These are phyloP conservation scores for Verticillium alfalfae DNA, from an alignment of 2,329 filamentous ascomycete genomes.

Conservation along the genomic window DNA sequence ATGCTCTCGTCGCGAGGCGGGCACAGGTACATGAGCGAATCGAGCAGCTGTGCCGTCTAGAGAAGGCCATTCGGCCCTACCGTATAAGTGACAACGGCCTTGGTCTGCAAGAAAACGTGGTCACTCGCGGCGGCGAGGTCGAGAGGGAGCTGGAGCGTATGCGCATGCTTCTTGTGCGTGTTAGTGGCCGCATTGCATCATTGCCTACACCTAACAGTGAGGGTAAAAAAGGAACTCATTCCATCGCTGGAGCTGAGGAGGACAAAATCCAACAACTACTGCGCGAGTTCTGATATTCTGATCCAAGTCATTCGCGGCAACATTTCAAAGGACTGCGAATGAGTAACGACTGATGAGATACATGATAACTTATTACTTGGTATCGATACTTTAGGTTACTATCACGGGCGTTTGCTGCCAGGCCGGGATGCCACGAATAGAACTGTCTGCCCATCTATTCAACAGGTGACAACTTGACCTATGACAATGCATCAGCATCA, in stretches of 20 bases:
- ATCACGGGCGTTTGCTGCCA: too few relatives aligned
- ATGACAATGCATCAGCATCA: not conserved
- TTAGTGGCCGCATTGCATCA: slow-evolving; percentile 45
- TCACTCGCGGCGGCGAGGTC: slow-evolving; percentile 59
- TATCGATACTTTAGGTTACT: not conserved
- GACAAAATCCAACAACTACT: slow-evolving; percentile 36
- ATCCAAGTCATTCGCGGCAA: not conserved
- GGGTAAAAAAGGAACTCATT: slow-evolving; percentile 18
- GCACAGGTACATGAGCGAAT: slow-evolving; percentile 31
- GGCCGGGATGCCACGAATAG: too few relatives aligned
- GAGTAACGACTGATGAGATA: not conserved
- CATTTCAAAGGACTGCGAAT: not conserved
- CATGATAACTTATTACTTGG: not conserved
- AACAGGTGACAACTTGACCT: too few relatives aligned
- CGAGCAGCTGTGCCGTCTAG: slow-evolving; percentile 42
- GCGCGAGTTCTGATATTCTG: slow-evolving; percentile 25
- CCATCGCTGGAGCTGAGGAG: slow-evolving; percentile 32
- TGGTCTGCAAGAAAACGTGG: slow-evolving; percentile 59
- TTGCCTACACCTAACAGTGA: slow-evolving; percentile 21
- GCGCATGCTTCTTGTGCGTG: slow-evolving; percentile 56
- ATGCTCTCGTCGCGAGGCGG: slow-evolving; percentile 41
- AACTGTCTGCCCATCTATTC: too few relatives aligned
- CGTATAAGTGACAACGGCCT: slow-evolving; percentile 19
- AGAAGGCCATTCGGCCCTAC: slow-evolving; percentile 46
- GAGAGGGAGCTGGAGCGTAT: slow-evolving; percentile 63